These are phyloP conservation scores for Mortierella antarctica DNA, from an alignment of 192 early-diverging fungal genomes.

Conservation along the genomic window DNA sequence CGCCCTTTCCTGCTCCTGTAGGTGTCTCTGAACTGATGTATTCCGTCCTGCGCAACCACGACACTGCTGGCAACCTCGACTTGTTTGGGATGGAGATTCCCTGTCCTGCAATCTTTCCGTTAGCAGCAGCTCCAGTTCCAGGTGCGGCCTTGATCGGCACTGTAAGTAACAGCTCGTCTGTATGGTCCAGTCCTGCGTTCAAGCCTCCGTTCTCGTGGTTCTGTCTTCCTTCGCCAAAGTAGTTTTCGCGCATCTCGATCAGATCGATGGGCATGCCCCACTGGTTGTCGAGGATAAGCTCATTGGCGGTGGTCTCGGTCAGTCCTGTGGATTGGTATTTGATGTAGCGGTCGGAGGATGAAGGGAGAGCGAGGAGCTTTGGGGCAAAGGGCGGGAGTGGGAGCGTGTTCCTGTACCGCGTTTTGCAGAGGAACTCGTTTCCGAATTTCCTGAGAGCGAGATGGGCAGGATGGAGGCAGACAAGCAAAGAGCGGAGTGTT, in stretches of 20 bases:
- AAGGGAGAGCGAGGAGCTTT: constrained; percentile 57
- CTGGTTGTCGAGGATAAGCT: constrained; percentile 57
- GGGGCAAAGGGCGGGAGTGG: constrained; percentile 61
- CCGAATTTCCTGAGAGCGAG: constrained; percentile 52
- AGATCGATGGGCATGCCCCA: constrained; percentile 59
- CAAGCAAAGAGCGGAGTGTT: not conserved
- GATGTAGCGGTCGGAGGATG: constrained; percentile 56
- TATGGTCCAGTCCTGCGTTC: constrained; percentile 11
- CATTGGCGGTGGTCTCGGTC: constrained; percentile 56
- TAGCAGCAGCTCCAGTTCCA: not conserved
- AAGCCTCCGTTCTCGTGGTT: constrained; percentile 34
- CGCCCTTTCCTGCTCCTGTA: constrained; percentile 44
- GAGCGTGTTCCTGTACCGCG: constrained; percentile 62
- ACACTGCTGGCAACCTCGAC: constrained; percentile 50
- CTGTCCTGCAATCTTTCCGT: constrained; percentile 12
- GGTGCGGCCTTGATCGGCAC: constrained; percentile 12
- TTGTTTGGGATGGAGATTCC: constrained; percentile 21
- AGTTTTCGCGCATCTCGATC: constrained; percentile 55
- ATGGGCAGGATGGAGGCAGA: not conserved
- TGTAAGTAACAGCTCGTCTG: constrained; percentile 13
- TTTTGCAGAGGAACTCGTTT: constrained; percentile 60
- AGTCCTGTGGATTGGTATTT: constrained; percentile 59
- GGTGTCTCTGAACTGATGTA: constrained; percentile 62
- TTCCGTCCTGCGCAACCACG: constrained; percentile 67
- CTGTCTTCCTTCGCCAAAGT: constrained; percentile 55